Conservation (phyloP, 768 basidiomycete species). For the Termitomyces sp. region DNA sequence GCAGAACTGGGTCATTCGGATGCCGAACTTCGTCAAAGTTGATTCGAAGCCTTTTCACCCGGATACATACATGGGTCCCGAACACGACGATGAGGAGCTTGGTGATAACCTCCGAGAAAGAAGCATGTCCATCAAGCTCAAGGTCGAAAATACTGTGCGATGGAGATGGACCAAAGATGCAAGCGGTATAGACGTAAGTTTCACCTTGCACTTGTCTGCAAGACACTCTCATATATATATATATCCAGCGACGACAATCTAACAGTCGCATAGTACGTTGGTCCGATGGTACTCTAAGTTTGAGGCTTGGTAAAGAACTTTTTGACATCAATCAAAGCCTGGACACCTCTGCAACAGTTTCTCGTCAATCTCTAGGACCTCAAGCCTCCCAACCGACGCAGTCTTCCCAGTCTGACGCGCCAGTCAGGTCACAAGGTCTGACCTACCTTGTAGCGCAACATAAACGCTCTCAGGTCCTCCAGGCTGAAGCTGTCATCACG, state of each 20-base stretch:
- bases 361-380: constrained; percentile 48
- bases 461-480: constrained; percentile 80
- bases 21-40: constrained; percentile 91
- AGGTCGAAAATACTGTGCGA: constrained; percentile 90
- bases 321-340: constrained; percentile 84
- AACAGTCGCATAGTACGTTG: constrained; percentile 90
- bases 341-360: constrained; percentile 65
- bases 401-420: constrained; percentile 24
- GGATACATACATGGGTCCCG: constrained; percentile 78
- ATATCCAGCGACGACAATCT: constrained; percentile 67
- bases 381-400: constrained; percentile 37
- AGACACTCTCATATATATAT: background rate
- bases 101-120: constrained; percentile 64
- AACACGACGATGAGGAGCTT: constrained; percentile 68
- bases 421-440: constrained; percentile 60
- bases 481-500: constrained; percentile 77
- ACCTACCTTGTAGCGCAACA: constrained; percentile 90
- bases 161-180: constrained; percentile 91
- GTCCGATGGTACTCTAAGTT: constrained; percentile 91
- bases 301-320: constrained; percentile 88
- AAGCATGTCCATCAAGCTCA: constrained; percentile 79
- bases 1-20: constrained; percentile 86
- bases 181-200: constrained; percentile 68
- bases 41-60: constrained; percentile 88
- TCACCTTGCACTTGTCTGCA: background rate